Conservation (phyloP, 345 rosid species). For the rapeseed (Brassica napus) region DNA sequence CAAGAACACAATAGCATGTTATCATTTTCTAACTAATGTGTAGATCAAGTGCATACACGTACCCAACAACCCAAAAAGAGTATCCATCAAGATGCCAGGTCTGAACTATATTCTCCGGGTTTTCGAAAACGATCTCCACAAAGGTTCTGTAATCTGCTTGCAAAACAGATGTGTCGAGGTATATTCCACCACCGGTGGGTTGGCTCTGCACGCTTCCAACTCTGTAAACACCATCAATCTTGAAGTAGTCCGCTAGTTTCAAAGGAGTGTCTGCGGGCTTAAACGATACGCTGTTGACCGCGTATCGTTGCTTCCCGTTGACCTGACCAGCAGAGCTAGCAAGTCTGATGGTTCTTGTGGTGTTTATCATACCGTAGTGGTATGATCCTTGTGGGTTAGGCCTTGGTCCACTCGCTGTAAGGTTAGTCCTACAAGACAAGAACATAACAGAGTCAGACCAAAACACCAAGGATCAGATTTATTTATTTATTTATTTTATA, state of each 20-base stretch:
- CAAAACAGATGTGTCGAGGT: constrained; percentile 85
- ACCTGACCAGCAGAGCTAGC: constrained; percentile 85
- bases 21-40: neutral
- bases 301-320: constrained; percentile 84
- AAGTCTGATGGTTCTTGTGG: constrained; percentile 65
- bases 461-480: neutral
- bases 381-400: constrained; percentile 99
- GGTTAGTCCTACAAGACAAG: constrained; percentile 65
- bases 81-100: constrained; percentile 90
- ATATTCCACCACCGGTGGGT: constrained; percentile 76
- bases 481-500: neutral
- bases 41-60: constrained; percentile 32
- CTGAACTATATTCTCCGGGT: constrained; percentile 72
- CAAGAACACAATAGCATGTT: neutral
- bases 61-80: constrained; percentile 94
- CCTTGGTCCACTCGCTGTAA: constrained; percentile 97
- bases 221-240: constrained; percentile 80
- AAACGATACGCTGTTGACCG: constrained; percentile 80
- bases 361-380: constrained; percentile 90
- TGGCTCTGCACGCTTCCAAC: constrained; percentile 62
- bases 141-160: constrained; percentile 69
- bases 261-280: constrained; percentile 79
- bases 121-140: constrained; percentile 76
- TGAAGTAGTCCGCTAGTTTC: constrained; percentile 86
- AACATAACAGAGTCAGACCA: constrained; percentile 14